Percentiles rank a stretch among this genome's conserved stretches.
Conservation (phyloP, 2,329 filamentous ascomycete genomes). For the Westerdykella ornata region DNA sequence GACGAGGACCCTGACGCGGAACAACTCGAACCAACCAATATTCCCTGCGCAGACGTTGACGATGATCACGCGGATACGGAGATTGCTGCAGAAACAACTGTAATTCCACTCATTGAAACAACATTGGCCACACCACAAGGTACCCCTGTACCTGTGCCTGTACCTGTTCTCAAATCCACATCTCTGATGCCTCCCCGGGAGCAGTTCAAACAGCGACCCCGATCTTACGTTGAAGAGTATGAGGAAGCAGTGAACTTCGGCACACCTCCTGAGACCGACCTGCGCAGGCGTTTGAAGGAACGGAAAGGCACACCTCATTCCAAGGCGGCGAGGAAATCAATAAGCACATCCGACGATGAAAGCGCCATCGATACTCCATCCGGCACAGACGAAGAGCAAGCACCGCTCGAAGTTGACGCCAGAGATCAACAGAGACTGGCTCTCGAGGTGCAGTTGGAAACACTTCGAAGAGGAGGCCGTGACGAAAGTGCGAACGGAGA, state of each 20-base stretch:
- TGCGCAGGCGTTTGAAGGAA: conserved; percentile 13
- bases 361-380: conserved; percentile 21
- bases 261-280: conserved; percentile 13
- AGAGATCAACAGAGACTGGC: neutral
- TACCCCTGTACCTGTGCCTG: neutral
- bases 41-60: neutral
- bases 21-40: no score
- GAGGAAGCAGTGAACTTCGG: conserved; percentile 5
- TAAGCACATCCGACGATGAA: conserved; percentile 13
- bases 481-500: conserved; percentile 4
- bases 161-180: neutral
- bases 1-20: no score
- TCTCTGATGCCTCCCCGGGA: neutral
- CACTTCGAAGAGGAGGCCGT: neutral
- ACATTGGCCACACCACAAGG: conserved; percentile 8
- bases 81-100: no score
- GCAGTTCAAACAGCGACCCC: neutral
- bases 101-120: conserved; percentile 7
- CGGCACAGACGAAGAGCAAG: conserved; percentile 14
- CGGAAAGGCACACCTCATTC: conserved; percentile 27
- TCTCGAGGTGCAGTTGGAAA: neutral
- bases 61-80: neutral
- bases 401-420: neutral
- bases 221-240: conserved; percentile 2
- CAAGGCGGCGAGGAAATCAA: conserved; percentile 9